Evolutionary conservation across 2,329 filamentous ascomycete genomes (phyloP).

Genomic region (Neonectria magnoliae): DNA sequence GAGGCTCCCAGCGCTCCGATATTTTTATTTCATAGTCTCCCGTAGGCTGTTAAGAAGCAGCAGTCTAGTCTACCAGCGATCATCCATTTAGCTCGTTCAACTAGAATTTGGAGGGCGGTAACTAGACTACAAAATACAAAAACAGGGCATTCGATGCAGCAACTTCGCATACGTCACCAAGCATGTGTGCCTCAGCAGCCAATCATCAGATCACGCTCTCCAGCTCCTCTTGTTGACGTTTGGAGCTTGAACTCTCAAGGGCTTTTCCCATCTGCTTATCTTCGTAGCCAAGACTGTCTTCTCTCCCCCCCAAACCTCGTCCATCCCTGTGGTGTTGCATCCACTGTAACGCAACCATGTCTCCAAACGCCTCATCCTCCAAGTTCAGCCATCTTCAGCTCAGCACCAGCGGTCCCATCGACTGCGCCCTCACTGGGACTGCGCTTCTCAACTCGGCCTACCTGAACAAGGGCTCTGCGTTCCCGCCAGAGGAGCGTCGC

Average conservation of each 20-base stretch:
- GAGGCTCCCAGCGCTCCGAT: conserved; percentile 63
- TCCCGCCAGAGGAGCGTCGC: conserved; percentile 73
- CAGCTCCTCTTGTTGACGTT: not conserved
- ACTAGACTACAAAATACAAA: not conserved
- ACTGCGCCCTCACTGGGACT: conserved; percentile 49
- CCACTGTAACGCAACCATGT: conserved; percentile 21
- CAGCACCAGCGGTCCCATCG: conserved; percentile 49
- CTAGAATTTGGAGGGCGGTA: not conserved
- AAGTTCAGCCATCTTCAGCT: conserved; percentile 48
- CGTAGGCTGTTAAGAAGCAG: no score
- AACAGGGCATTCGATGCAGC: not conserved
- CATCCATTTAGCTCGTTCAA: not conserved
- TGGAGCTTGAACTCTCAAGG: not conserved
- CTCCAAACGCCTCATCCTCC: conserved; percentile 22
- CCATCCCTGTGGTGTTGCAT: not conserved
- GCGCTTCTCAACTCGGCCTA: conserved; percentile 50
- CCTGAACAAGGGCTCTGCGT: conserved; percentile 86
- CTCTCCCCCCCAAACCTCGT: not conserved
- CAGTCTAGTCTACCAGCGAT: not conserved
- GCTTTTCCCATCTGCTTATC: not conserved
- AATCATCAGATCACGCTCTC: not conserved
- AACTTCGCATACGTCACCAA: conserved; percentile 1
- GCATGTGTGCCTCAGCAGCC: not conserved
- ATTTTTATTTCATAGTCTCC: conserved; percentile 37
- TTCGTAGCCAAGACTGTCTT: not conserved